phyloP scores from a whole-genome alignment of 768 basidiomycete species.

The Tricholoma flavovirens region DNA sequence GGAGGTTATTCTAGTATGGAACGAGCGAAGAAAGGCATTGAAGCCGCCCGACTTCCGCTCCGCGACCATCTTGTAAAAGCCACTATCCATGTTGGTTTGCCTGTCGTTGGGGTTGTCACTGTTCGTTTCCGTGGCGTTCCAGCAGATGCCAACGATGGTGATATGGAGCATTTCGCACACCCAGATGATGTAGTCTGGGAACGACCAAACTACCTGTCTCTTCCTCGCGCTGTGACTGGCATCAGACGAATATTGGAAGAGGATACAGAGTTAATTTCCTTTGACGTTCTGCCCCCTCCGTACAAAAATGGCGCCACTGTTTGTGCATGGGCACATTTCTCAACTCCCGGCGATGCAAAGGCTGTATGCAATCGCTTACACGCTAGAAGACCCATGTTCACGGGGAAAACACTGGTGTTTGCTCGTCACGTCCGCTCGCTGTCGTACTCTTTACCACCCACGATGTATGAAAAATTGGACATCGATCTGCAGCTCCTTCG shows the following conservation, averaged over 20 bases:
- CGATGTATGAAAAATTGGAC: conserved; percentile 34
- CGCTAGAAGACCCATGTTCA: conserved; percentile 35
- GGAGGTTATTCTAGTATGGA: conserved; percentile 52
- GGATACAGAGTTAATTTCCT: conserved; percentile 26
- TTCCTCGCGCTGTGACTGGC: conserved; percentile 35
- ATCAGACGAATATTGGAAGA: conserved; percentile 35
- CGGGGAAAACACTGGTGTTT: conserved; percentile 40
- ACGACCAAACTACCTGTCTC: conserved; percentile 35
- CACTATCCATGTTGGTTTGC: conserved; percentile 48
- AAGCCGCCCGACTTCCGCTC: conserved; percentile 31
- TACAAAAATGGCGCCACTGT: conserved; percentile 40
- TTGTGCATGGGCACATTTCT: conserved; percentile 52
- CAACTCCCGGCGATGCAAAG: conserved; percentile 42
- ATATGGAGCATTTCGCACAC: conserved; percentile 39
- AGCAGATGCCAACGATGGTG: conserved; percentile 31
- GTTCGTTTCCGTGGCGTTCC: conserved; percentile 58
- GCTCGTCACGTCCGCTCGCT: conserved; percentile 54
- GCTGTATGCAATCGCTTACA: conserved; percentile 40
- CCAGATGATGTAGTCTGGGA: conserved; percentile 48
- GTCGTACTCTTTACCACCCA: conserved; percentile 33
- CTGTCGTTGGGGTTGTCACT: conserved; percentile 51
- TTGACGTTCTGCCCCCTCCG: conserved; percentile 47
- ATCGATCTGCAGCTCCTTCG: conserved; percentile 44
- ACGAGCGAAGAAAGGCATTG: conserved; percentile 48
- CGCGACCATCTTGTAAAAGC: conserved; percentile 41